A percentile compares a stretch with the other conserved stretches of the same genome.
phyloP scores from a whole-genome alignment of 108 stramenopile species.

The Asterionellopsis glacialis region DNA sequence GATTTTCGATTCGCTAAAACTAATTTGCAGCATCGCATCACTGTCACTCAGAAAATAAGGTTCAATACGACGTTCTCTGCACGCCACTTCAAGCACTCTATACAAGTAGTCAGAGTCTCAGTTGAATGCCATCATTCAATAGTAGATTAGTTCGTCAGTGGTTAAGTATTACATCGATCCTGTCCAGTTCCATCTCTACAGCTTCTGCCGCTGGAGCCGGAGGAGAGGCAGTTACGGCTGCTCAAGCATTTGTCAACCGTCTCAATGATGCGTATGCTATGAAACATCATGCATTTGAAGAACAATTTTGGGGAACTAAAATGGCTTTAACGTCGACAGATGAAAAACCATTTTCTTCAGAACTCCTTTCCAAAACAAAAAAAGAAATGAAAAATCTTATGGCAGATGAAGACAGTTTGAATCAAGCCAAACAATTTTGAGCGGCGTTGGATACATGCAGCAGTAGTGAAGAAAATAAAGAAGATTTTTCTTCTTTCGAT shows the following conservation, averaged over 20 bases:
- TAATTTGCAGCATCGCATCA: no score
- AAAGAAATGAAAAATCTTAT: conserved; percentile 63
- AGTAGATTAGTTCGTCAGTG: no score
- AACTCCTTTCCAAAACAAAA: conserved; percentile 52
- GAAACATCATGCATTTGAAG: conserved; percentile 51
- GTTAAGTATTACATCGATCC: no score
- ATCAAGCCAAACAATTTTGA: conserved; percentile 30
- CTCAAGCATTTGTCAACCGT: conserved; percentile 44
- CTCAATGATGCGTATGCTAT: conserved; percentile 51
- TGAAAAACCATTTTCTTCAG: conserved; percentile 34
- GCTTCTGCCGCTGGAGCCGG: no score
- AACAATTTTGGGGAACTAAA: conserved; percentile 80
- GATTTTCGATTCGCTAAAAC: no score
- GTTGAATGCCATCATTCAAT: no score
- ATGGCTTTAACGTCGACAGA: conserved; percentile 50
- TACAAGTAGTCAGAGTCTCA: no score
- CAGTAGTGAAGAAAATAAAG: no score
- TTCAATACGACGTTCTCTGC: no score
- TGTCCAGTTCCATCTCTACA: no score
- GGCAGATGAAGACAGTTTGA: conserved; percentile 31
- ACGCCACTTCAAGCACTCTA: no score
- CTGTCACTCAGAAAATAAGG: no score
- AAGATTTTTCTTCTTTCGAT: neutral
- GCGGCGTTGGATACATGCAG: conserved; percentile 15
- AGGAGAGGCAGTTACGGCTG: neutral